phyloP scores from a whole-genome alignment of 2,329 filamentous ascomycete genomes.

The Ceratocystis cacaofunesta region DNA sequence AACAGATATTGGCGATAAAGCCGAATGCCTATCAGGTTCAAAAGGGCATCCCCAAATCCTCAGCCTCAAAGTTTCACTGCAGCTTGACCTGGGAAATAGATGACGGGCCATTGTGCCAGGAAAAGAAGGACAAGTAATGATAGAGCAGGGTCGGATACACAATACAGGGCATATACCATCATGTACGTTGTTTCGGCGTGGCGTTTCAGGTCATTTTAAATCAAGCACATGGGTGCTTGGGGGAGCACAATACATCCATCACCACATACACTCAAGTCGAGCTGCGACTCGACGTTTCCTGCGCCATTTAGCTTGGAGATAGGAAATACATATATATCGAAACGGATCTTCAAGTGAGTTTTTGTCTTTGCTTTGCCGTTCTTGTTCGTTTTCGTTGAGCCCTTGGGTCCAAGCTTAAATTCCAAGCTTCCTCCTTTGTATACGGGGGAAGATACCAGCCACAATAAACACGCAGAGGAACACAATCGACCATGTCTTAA shows the following conservation, averaged over 20 bases:
- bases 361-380: not conserved
- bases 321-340: no score
- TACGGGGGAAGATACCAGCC: constrained; percentile 58
- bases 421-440: constrained; percentile 72
- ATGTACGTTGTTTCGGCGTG: no score
- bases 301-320: no score
- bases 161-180: no score
- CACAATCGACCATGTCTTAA: constrained; percentile 63
- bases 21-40: not conserved
- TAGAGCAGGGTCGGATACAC: no score
- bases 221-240: no score
- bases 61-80: not conserved
- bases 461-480: constrained; percentile 52
- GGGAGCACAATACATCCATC: no score
- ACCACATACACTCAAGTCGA: no score
- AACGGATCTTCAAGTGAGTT: no score
- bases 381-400: not conserved
- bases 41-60: not conserved
- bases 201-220: no score
- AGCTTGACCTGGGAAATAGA: not conserved
- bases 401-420: constrained; percentile 17
- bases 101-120: not conserved
- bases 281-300: no score
- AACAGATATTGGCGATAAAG: not conserved
- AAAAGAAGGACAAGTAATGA: not conserved